Evolutionary conservation across 352 stramenopile species (phyloP).

Genomic region (Phytopythium delawarense): DNA sequence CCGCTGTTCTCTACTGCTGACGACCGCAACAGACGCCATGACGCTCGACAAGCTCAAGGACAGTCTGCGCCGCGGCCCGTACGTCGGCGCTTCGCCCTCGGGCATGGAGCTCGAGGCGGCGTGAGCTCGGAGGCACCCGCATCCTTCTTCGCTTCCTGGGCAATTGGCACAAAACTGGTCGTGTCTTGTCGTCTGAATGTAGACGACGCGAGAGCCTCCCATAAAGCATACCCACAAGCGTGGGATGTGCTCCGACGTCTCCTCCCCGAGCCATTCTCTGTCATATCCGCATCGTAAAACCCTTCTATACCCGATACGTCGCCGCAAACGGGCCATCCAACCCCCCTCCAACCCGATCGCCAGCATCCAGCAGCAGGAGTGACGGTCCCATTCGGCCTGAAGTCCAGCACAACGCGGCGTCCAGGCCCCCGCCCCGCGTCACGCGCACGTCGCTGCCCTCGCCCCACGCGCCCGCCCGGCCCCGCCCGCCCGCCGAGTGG

Average conservation of each 20-base stretch:
- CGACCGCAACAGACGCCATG: constrained; percentile 28
- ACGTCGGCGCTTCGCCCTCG: constrained; percentile 36
- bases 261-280: background rate
- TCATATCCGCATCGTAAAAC: background rate
- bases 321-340: background rate
- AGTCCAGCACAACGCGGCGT: constrained; percentile 1
- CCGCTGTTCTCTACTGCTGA: constrained; percentile 12
- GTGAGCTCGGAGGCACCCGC: constrained; percentile 8
- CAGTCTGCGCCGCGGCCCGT: constrained; percentile 60
- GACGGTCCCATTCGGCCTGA: background rate
- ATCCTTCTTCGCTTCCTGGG: background rate
- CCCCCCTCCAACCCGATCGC: no score
- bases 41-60: constrained; percentile 50
- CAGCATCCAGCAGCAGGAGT: background rate
- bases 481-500: background rate
- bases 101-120: constrained; percentile 66
- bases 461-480: no score
- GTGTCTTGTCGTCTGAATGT: background rate
- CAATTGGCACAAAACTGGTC: constrained; percentile 4
- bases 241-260: background rate
- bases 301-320: background rate
- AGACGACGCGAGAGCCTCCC: background rate
- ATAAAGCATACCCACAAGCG: background rate
- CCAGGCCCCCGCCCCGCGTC: background rate
- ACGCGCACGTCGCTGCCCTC: background rate